Evolutionary conservation across 2,329 filamentous ascomycete genomes (phyloP), one percentile per base, ranked within the genome.

Genomic region (Fusarium nelsonii): DNA sequence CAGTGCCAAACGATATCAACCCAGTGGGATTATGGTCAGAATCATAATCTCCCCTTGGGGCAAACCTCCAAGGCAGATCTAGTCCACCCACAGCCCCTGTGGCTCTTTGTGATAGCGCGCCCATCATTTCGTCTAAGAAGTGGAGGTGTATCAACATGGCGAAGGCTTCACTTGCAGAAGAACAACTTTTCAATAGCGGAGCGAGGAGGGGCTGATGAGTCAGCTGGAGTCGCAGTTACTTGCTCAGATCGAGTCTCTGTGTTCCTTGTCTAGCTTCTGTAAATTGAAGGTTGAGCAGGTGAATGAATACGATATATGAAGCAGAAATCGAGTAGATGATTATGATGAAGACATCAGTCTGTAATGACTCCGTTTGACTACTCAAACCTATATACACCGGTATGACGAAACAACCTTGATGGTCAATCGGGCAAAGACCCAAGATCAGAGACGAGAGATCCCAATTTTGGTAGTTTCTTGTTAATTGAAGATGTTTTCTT

Each of bases 1-100:
- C 84, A 1, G 84, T 78, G 1, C 81, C 82, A 30, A 87, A 81
- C 6, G 82, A 84, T 50, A 86, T 76, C 49, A 84, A 78, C 2
- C 84, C 84, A 10, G 74, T 65, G 1, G 79, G 78, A 33, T 82
- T 82, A 6, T 68, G 68, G 4, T 73, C 65, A 0, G 80, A 76
- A 58, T 83, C 73, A 73, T 83, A 86, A 3, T 70, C 74, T 8
- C 68, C 73, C 18, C 61, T 55, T 1, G 76, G 74, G 1, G 77
- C 78, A 34, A 78, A 79, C 44, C 75, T 73, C 78, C 78, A 80
- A 3, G 78, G 77, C 3, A 74, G 46, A 39, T 75, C 71, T 18
- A 76, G 54, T 15, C 63, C 67, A 11, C 58, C 63, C 3, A 76
- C 65, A 4, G 73, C 72, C 15, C 72, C 73, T 14, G 69, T 63